Percentiles rank a stretch among this genome's conserved stretches.
These are phyloP conservation scores for Alloascoidea africana DNA, from an alignment of 805 yeast genomes.

Conservation along the genomic window DNA sequence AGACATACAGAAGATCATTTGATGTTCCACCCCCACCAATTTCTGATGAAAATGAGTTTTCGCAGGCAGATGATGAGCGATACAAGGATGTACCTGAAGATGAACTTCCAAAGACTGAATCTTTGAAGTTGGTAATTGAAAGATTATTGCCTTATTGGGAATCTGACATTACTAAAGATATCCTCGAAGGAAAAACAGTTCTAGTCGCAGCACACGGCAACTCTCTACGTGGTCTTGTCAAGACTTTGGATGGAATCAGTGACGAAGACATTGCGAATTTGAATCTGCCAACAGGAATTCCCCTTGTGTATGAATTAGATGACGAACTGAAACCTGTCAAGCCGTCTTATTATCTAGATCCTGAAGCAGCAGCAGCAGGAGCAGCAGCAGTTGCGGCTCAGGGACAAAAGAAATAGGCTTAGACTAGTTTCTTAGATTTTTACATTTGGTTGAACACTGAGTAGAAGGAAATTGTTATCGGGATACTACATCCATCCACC, in stretches of 20 bases:
- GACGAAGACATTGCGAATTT: slow-evolving; percentile 86
- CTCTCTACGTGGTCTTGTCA: slow-evolving; percentile 92
- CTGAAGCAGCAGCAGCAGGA: slow-evolving; percentile 99
- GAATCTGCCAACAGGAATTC: slow-evolving; percentile 3
- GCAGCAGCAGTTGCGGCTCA: slow-evolving; percentile 98
- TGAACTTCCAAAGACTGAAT: slow-evolving; percentile 87
- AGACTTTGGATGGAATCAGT: slow-evolving; percentile 87
- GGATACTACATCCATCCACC: too few species aligned
- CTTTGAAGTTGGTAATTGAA: slow-evolving; percentile 87
- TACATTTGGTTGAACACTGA: too few species aligned
- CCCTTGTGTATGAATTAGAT: slow-evolving; percentile 5
- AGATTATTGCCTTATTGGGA: slow-evolving; percentile 96
- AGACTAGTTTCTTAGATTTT: too few species aligned
- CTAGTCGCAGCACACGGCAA: slow-evolving; percentile 95
- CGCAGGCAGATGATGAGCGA: slow-evolving; percentile 78
- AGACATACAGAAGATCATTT: slow-evolving; percentile 93
- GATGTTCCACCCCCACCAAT: slow-evolving; percentile 94
- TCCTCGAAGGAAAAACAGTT: slow-evolving; percentile 79
- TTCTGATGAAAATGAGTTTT: slow-evolving; percentile 60
- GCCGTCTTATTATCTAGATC: slow-evolving; percentile 91
- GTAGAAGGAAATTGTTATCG: too few species aligned
- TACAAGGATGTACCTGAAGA: slow-evolving; percentile 73
- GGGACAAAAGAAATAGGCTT: slow-evolving; percentile 55
- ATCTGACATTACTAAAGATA: slow-evolving; percentile 75
- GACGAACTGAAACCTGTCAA: slow-evolving; percentile 63